Base-by-base conservation (phyloP, 768 basidiomycete species). In the Pilatotrama ljubarskyi region DNA sequence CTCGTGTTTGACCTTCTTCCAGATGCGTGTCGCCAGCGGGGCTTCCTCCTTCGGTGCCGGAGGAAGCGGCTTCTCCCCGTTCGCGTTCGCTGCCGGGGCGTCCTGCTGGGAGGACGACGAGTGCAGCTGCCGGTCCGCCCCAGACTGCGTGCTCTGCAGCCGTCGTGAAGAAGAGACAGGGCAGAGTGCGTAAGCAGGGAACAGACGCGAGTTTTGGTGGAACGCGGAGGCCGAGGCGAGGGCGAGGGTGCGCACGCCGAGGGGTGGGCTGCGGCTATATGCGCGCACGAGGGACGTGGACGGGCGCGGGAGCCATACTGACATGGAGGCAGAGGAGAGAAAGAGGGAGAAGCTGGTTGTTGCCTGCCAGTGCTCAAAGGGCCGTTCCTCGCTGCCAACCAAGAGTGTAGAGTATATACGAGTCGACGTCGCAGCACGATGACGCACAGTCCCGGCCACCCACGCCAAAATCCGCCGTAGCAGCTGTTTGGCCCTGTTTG, bases 1-100 rank as follows among this genome's bases (percentile, higher is more conserved):
- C 74, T 98, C 97, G 68, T 98, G 92, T 77, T 98, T 99, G 62
- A 98, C 87, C 66, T 87, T 91, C 66, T 89, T 90, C 96, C 96
- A 98, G 7, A 83, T 83, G 38, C 95, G 80, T 10, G 83, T 79
- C 40, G 77, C 58, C 3, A 91, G 72, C 1, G 81, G 80, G 0
- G 74, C 71, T 42, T 76, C 71, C 13, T 82, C 80, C 64, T 63
- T 70, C 22, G 64, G 57, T 4, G 59, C 63, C 13, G 84, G 84
- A 8, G 79, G 79, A n/a, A 75, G 71, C 0, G 82, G 68, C 67
- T 83, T 86, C 29, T 65, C 55, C 49, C 67, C 68, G 62, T 68
- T 65, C 38, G 58, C 36, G n/a, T 22, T 42, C 56, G 68, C 58
- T 61, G 61, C 42, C 50, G 70, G 54, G 51, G 69, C 36, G n/a